phyloP scores from a whole-genome alignment of 2,329 filamentous ascomycete species.

The Didymellaceae sp. region DNA sequence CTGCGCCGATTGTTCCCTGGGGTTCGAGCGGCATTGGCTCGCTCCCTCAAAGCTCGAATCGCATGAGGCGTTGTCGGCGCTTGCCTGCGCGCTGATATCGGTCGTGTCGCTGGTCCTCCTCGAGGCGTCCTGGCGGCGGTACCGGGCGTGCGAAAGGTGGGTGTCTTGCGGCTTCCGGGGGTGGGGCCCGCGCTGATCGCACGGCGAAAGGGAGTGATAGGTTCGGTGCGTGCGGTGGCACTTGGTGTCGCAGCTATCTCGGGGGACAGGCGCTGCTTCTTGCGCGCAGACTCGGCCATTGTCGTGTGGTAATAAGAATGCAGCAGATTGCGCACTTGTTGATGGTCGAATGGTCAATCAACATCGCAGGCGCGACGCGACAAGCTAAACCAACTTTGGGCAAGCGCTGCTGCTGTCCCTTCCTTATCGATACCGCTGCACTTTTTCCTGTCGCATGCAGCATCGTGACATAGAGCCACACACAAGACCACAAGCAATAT shows the following conservation, averaged over 20 bases:
- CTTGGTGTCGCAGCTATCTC: constrained; percentile 37
- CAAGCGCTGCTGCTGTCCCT: constrained; percentile 4
- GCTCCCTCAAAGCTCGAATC: constrained; percentile 61
- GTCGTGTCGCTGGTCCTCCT: constrained; percentile 40
- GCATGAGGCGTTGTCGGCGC: constrained; percentile 63
- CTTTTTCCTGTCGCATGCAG: constrained; percentile 33
- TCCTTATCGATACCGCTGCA: constrained; percentile 41
- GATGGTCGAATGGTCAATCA: constrained; percentile 24
- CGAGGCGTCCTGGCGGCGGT: constrained; percentile 44
- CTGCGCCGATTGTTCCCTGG: constrained; percentile 57
- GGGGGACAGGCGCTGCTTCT: constrained; percentile 44
- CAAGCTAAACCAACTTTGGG: constrained; percentile 6
- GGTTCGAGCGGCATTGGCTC: constrained; percentile 57
- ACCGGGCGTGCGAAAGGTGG: constrained; percentile 43
- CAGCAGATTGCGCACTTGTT: constrained; percentile 23
- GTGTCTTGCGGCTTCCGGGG: constrained; percentile 41
- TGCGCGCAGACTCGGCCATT: constrained; percentile 48
- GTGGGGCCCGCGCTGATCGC: constrained; percentile 44
- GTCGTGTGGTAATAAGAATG: constrained; percentile 14
- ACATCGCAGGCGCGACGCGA: constrained; percentile 31
- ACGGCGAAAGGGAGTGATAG: constrained; percentile 45
- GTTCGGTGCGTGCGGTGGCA: constrained; percentile 21
- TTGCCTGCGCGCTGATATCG: constrained; percentile 42
- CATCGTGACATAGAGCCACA: constrained; percentile 24
- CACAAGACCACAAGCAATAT: constrained; percentile 42